Evolutionary conservation across 1,284 basidiomycete species (phyloP).

Genomic region (Ustilago trichophora): DNA sequence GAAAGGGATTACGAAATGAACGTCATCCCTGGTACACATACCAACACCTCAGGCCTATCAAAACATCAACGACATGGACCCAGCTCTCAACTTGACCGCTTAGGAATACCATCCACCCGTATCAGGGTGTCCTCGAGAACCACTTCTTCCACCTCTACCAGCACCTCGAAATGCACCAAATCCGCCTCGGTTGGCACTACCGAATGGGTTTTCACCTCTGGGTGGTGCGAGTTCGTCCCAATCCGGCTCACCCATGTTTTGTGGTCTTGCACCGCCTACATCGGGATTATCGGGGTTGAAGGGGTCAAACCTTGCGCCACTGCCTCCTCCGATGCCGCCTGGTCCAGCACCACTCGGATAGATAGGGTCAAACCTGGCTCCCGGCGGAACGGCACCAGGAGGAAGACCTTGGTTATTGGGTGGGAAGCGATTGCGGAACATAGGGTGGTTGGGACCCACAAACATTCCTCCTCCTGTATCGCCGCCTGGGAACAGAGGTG

Average conservation of each 20-base stretch:
- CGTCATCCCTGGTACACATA: too few relatives aligned
- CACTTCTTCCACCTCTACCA: not conserved
- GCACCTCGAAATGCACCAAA: slow-evolving; percentile 9
- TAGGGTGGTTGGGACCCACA: slow-evolving; percentile 85
- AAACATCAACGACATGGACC: too few relatives aligned
- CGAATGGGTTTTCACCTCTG: slow-evolving; percentile 22
- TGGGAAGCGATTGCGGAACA: slow-evolving; percentile 71
- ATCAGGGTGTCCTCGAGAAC: too few relatives aligned
- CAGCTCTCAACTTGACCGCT: too few relatives aligned
- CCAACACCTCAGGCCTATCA: too few relatives aligned
- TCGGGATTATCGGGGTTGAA: slow-evolving; percentile 66
- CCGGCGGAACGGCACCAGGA: slow-evolving; percentile 70
- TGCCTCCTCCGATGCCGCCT: slow-evolving; percentile 58
- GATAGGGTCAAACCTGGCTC: slow-evolving; percentile 79
- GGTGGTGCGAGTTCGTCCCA: slow-evolving; percentile 61
- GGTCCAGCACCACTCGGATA: not conserved
- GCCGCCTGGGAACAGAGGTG: slow-evolving; percentile 38
- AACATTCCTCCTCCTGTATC: slow-evolving; percentile 80
- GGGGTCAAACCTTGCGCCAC: slow-evolving; percentile 88
- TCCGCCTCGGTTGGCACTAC: not conserved
- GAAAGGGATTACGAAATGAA: too few relatives aligned
- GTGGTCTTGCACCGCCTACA: slow-evolving; percentile 35
- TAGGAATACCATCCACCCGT: slow-evolving; percentile 23
- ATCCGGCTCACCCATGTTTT: slow-evolving; percentile 49
- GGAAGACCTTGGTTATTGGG: slow-evolving; percentile 60